Base-by-base conservation (phyloP, 441 rosid genomes). In the Pelargonium citronellum region DNA sequence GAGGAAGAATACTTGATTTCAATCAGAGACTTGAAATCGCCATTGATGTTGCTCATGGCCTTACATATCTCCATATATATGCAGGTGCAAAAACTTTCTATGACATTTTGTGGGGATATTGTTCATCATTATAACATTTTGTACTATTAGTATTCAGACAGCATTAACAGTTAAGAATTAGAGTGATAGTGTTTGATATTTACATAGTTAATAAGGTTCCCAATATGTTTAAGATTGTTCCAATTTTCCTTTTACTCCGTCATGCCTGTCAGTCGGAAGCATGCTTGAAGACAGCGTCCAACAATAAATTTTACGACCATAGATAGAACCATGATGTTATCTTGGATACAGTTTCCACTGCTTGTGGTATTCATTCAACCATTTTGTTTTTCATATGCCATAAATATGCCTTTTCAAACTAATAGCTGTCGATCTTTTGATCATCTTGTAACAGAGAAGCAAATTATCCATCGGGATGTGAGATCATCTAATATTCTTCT, bases 401-500 rank as follows among this genome's bases (percentile, higher is more conserved):
- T 41, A 4, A 9, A 41, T 41, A 46, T 9, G 55, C 55, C 34
- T 5, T 60, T 4, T 67, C 55, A 68, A 37, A 64, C 34, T 30
- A 72, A 67, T 72, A 20, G 12, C 55, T 64, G 39, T 6, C 37
- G 6, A 74, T 11, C 37, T 73, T 66, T 51, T 51, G 12, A 46
- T 34, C 43, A 70, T 64, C 67, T 53, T 67, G 67, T 43, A 70
- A 78, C 82, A 94, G 99, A 88, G 80, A 94, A 86, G 78, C 97
- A 87, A 75, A 91, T 94, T 30, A 94, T 94, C 70, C 97, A 94
- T 75, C 87, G 99, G 74, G 99, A 91, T 60, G 91, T 94, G 80
- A 94, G 91, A 72, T 86, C 99, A 15, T 91, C 99, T 57, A 94
- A 94, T 85, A 88, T 94, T 76, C 94, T 94, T 76, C 79, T 91